Evolutionary conservation across 2,329 filamentous ascomycete genomes (phyloP), one percentile per base, ranked within the genome.

Genomic region (Aspergillus vadensis): DNA sequence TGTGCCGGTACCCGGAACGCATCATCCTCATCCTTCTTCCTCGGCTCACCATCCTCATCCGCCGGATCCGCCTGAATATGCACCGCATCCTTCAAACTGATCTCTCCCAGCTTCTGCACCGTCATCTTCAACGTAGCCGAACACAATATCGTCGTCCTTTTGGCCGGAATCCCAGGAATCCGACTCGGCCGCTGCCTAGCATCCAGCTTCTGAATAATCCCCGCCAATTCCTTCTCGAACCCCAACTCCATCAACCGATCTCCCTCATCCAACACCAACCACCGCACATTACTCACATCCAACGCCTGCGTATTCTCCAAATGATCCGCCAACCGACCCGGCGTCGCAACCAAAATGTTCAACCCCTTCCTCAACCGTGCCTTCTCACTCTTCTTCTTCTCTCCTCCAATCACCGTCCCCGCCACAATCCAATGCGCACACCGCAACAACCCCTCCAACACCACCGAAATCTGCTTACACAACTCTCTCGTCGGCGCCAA

Each of bases 41-140:
- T 80, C 7, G 77, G 74, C 1, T 83, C 80, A n/a, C 79, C 80
- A 67, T 85, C 85, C 32, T 83, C 80, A 23, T 86, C 82, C 5
- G 77, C 74, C 3, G 81, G 79, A 63, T 89, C 85, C 0, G 90
- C 88, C 56, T 91, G 89, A 67, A 99, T 89, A 72, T 97, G 92
- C 1, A 92, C 85, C 0, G 95, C 93, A 70, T 98, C 92, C 69
- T 96, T 93, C 74, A 99, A 81, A 80, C 92, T 97, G 78, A 98
- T 96, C 72, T 97, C 92, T 44, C 94, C 93, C 5, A 99, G 81
- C 68, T 90, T 90, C 74, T 98, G 93, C 1, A 98, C 95, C 69
- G 94, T 95, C 87, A 96, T 93, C 80, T 97, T 97, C 88, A 99
- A 91, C 0, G 95, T 99, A 3, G 95, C 95, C 4, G 95, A 99